phyloP scores from a whole-genome alignment of 169 alveolate species.

The Perkinsus chesapeaki region DNA sequence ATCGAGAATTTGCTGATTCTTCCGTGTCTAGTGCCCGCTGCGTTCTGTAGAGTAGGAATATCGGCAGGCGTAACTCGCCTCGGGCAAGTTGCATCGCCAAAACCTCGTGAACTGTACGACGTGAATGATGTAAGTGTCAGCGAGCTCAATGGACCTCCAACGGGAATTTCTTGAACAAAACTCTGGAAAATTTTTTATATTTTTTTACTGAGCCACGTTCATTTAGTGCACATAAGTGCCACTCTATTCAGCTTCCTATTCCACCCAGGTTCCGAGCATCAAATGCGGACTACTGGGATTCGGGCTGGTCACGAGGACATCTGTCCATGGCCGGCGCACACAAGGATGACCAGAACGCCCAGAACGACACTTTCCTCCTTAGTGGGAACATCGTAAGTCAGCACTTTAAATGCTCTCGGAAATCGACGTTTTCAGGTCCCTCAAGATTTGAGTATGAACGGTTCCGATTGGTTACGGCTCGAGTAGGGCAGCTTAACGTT shows the following conservation, averaged over 20 bases:
- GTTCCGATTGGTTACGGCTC: constrained; percentile 33
- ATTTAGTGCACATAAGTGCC: too few relatives aligned
- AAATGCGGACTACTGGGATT: constrained; percentile 27
- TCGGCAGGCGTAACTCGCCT: too few relatives aligned
- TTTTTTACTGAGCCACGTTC: too few relatives aligned
- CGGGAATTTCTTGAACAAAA: too few relatives aligned
- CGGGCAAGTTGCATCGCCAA: too few relatives aligned
- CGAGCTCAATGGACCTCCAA: too few relatives aligned
- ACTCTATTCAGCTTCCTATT: background rate
- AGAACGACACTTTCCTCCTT: constrained; percentile 25
- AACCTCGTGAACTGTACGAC: too few relatives aligned
- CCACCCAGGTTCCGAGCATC: constrained; percentile 18
- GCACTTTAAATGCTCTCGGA: background rate
- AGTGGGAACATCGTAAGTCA: constrained; percentile 29
- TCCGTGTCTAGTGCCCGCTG: too few relatives aligned
- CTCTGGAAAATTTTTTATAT: too few relatives aligned
- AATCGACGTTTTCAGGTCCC: constrained; percentile 3
- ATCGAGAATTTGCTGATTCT: too few relatives aligned
- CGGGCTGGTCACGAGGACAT: constrained; percentile 35
- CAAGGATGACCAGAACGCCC: constrained; percentile 20
- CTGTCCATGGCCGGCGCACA: constrained; percentile 33
- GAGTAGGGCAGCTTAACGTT: constrained; percentile 19
- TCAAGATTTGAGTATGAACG: constrained; percentile 29
- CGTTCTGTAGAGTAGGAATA: too few relatives aligned
- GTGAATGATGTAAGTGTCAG: too few relatives aligned